These are phyloP conservation scores for Sphaerulina musiva DNA, from an alignment of 2,329 filamentous ascomycete genomes.

Conservation along the genomic window DNA sequence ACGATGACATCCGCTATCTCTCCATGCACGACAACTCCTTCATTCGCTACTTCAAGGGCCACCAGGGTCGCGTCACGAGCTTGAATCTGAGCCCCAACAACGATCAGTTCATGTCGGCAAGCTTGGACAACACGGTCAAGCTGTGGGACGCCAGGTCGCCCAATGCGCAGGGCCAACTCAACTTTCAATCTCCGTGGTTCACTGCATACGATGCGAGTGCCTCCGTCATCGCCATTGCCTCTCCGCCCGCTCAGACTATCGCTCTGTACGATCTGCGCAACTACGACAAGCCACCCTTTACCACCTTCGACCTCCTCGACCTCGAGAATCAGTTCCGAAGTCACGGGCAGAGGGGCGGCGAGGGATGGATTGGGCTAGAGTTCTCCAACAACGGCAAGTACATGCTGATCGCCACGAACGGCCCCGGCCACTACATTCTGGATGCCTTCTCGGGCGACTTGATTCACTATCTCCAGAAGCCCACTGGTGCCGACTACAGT, in stretches of 20 bases:
- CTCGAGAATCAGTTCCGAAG: slow-evolving; percentile 51
- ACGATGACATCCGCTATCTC: slow-evolving; percentile 80
- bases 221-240: slow-evolving; percentile 83
- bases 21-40: slow-evolving; percentile 94
- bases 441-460: slow-evolving; percentile 83
- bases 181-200: slow-evolving; percentile 73
- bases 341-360: slow-evolving; percentile 42
- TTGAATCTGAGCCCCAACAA: slow-evolving; percentile 76
- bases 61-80: slow-evolving; percentile 75
- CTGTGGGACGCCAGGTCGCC: slow-evolving; percentile 83
- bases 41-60: slow-evolving; percentile 91
- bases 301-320: slow-evolving; percentile 71
- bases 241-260: slow-evolving; percentile 68
- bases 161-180: slow-evolving; percentile 71
- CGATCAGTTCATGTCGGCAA: slow-evolving; percentile 89
- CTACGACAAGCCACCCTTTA: slow-evolving; percentile 85
- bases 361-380: slow-evolving; percentile 81
- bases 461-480: slow-evolving; percentile 31
- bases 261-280: slow-evolving; percentile 90
- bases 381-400: slow-evolving; percentile 95
- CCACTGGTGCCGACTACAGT: slow-evolving; percentile 21
- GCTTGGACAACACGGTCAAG: slow-evolving; percentile 81
- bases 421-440: slow-evolving; percentile 80
- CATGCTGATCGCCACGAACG: slow-evolving; percentile 75
- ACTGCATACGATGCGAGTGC: slow-evolving; percentile 89